These are phyloP conservation scores for Helotiales sp. DNA, from an alignment of 2,329 filamentous ascomycete species.

Conservation along the genomic window DNA sequence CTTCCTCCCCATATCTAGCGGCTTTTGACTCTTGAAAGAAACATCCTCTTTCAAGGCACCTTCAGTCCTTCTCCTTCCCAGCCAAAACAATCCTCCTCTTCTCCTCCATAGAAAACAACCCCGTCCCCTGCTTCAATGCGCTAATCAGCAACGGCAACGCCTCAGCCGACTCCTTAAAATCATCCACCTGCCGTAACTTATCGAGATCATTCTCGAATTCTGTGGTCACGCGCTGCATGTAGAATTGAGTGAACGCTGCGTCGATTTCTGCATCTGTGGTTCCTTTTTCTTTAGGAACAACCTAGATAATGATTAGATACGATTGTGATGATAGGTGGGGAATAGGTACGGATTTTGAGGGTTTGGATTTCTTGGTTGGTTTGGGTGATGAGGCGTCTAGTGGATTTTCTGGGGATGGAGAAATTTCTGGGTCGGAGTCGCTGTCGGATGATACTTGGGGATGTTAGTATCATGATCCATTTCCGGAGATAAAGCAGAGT, in stretches of 20 bases:
- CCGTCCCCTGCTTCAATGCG: slow-evolving; percentile 67
- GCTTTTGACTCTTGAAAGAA: no score
- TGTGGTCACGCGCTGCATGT: slow-evolving; percentile 66
- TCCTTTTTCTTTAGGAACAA: neutral
- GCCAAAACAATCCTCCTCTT: slow-evolving; percentile 37
- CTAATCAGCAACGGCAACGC: slow-evolving; percentile 65
- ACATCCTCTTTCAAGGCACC: neutral
- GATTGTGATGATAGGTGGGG: neutral
- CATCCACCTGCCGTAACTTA: slow-evolving; percentile 65
- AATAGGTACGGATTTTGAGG: neutral
- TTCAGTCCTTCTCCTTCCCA: neutral
- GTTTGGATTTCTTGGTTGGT: neutral
- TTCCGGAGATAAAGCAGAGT: neutral
- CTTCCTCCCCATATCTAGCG: neutral
- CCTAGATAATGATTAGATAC: neutral
- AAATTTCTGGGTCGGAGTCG: slow-evolving; percentile 10
- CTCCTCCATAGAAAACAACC: slow-evolving; percentile 58
- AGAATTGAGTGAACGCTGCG: slow-evolving; percentile 59
- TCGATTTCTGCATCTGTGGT: slow-evolving; percentile 22
- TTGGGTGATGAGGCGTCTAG: neutral
- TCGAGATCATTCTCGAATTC: slow-evolving; percentile 76
- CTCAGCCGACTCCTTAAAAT: slow-evolving; percentile 67
- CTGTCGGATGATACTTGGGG: slow-evolving; percentile 12
- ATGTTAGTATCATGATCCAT: neutral
- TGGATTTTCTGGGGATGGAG: neutral